Base-by-base conservation (phyloP, 2,329 filamentous ascomycete species). In the Pestalotiopsis sp. region DNA sequence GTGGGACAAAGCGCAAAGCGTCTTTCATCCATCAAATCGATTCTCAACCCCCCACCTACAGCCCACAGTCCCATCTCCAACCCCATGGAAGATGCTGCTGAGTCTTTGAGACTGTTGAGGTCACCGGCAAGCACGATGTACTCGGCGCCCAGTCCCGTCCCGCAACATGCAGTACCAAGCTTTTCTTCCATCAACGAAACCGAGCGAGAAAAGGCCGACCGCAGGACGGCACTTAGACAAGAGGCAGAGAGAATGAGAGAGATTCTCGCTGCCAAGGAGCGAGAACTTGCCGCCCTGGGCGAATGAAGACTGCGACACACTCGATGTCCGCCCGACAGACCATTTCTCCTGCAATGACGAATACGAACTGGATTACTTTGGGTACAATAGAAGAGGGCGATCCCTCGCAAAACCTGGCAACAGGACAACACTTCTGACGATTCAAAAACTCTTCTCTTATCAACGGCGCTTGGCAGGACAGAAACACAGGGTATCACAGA, bases 231-330 rank as follows among this genome's bases (percentile, higher is more conserved):
- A 62, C 81, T 97, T 63, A 87, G 91, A 76, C 85, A 89, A 27
- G 93, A 97, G 78, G 90, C 92, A 0, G 92, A 95, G 75, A 85
- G 85, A 65, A 96, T 96, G 90, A 87, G 92, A 49, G 88, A 91
- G 77, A 84, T 92, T 78, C 83, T 95, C 38, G 86, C 89, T 11
- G 91, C 88, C 13, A 95, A 94, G 75, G 92, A 95, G 79, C 85
- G 89, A 61, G 92, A 95, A 75, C 81, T 95, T 68, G 90, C 90
- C 63, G 83, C 84, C 49, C 76, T 88, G 69, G 81, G 79, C 57
- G 77, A 77, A 31, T 77, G 55, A 68, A 49, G 14, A 64, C 60
- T 5, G 1, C 17, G 12, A n/a, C 31, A 38, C 31, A 14, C n/a
- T 49, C 57, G 27, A 59, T 13, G 14, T 27, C 6, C 0, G 6